A percentile compares a stretch with the other conserved stretches of the same genome.
Conservation (phyloP, 164 flowering plant species). For the Piper betle region DNA sequence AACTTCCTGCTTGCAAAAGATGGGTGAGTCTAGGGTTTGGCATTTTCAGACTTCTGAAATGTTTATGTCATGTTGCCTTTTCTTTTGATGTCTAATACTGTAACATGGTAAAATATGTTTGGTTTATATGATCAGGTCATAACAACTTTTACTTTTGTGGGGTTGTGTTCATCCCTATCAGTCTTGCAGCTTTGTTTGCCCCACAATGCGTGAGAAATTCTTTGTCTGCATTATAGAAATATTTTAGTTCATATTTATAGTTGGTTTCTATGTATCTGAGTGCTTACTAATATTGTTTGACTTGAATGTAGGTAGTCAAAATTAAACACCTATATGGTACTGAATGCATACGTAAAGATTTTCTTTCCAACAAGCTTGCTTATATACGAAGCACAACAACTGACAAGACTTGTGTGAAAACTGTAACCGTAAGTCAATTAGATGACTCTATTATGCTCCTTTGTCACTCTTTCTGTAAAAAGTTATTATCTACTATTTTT, state of each 20-base stretch:
- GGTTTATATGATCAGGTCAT: slow-evolving; percentile 40
- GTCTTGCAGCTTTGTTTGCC: slow-evolving; percentile 43
- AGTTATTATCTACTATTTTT: neutral
- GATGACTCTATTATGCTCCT: neutral
- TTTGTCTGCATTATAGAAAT: neutral
- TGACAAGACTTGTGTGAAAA: slow-evolving; percentile 24
- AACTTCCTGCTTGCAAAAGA: slow-evolving; percentile 68
- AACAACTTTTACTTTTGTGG: slow-evolving; percentile 45
- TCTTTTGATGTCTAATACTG: neutral
- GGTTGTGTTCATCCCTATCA: slow-evolving; percentile 51
- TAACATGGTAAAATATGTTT: neutral
- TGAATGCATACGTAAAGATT: slow-evolving; percentile 53
- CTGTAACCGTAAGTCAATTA: slow-evolving; percentile 21
- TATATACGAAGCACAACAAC: slow-evolving; percentile 45
- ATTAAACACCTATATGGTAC: slow-evolving; percentile 62
- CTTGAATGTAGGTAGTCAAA: slow-evolving; percentile 50
- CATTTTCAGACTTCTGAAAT: neutral
- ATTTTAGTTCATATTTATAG: neutral
- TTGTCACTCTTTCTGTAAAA: neutral
- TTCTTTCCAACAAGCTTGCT: slow-evolving; percentile 40
- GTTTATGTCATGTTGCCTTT: neutral
- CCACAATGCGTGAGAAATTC: slow-evolving; percentile 40
- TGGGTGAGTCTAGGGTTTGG: slow-evolving; percentile 31
- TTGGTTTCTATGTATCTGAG: neutral
- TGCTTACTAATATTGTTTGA: neutral